These are phyloP conservation scores for Beauveria varroae DNA, from an alignment of 2,329 filamentous ascomycete species.

Conservation along the genomic window DNA sequence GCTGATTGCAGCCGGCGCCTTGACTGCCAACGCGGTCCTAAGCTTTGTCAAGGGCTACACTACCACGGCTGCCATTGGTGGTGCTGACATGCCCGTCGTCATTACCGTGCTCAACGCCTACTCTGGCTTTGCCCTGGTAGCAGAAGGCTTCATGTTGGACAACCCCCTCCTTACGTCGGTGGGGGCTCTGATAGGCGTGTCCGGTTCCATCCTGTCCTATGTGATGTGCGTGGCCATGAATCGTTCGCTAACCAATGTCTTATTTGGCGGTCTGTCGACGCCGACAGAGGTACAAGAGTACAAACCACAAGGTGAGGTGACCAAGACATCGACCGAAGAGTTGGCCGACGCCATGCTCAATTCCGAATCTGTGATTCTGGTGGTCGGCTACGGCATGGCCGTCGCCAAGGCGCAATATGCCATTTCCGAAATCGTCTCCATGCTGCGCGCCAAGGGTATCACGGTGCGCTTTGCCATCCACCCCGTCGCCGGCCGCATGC, in stretches of 20 bases:
- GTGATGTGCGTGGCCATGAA: slow-evolving; percentile 91
- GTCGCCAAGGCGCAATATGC: slow-evolving; percentile 91
- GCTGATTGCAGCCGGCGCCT: slow-evolving; percentile 67
- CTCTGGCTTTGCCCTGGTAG: slow-evolving; percentile 82
- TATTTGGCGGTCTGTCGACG: slow-evolving; percentile 62
- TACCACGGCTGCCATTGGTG: slow-evolving; percentile 80
- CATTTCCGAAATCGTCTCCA: slow-evolving; percentile 71
- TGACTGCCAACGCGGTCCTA: slow-evolving; percentile 67
- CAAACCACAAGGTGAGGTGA: slow-evolving; percentile 74
- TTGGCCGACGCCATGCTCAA: slow-evolving; percentile 67
- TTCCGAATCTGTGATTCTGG: slow-evolving; percentile 79
- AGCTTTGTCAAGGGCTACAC: slow-evolving; percentile 84
- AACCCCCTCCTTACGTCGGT: slow-evolving; percentile 80
- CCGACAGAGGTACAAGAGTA: slow-evolving; percentile 52
- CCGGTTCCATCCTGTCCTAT: slow-evolving; percentile 81
- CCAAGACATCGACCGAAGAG: slow-evolving; percentile 72
- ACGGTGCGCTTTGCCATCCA: slow-evolving; percentile 87
- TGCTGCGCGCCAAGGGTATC: slow-evolving; percentile 66
- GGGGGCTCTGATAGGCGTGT: slow-evolving; percentile 80
- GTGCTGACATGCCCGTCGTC: slow-evolving; percentile 90
- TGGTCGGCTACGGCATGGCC: slow-evolving; percentile 90
- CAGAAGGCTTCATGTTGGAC: slow-evolving; percentile 86
- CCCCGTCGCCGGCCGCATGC: slow-evolving; percentile 86
- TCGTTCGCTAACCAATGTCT: slow-evolving; percentile 75
- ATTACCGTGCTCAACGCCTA: slow-evolving; percentile 89